Evolutionary conservation across 306 rosid genomes (phyloP).

Genomic region (Prunus mira): DNA sequence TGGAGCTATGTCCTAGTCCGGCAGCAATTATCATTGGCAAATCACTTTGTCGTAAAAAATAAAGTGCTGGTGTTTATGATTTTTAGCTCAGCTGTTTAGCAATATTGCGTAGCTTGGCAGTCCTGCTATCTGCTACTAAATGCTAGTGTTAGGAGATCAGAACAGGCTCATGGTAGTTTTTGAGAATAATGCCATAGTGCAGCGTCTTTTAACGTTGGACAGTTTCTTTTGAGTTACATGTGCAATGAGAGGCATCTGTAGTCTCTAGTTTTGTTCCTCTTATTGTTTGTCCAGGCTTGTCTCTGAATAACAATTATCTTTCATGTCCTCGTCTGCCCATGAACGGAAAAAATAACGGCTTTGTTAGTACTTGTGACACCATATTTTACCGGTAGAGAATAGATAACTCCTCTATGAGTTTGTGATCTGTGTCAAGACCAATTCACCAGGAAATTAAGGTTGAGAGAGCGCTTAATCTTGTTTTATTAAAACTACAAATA

Average conservation of each 20-base stretch:
- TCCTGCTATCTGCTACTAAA: neutral
- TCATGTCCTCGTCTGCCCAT: neutral
- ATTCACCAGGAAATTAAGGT: neutral
- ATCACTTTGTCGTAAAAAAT: neutral
- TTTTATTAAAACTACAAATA: too few species aligned
- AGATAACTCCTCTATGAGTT: neutral
- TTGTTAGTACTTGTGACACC: too few species aligned
- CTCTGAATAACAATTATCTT: neutral
- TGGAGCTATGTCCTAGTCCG: neutral
- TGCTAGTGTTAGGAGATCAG: neutral
- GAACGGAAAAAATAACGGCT: too few species aligned
- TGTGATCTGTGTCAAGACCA: neutral
- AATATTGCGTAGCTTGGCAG: neutral
- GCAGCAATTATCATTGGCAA: neutral
- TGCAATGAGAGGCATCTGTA: neutral
- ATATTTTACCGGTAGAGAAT: neutral
- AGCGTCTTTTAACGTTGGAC: neutral
- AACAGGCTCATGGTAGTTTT: neutral
- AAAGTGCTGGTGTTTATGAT: neutral
- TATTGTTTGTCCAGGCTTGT: neutral
- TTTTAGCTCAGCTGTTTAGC: neutral
- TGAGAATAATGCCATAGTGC: neutral
- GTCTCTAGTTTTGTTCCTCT: neutral
- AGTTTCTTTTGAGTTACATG: neutral
- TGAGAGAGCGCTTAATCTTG: neutral